A percentile compares a stretch with the other conserved stretches of the same genome.
Evolutionary conservation across 2,329 filamentous ascomycete species (phyloP).

Genomic region (Neonectria faginata): DNA sequence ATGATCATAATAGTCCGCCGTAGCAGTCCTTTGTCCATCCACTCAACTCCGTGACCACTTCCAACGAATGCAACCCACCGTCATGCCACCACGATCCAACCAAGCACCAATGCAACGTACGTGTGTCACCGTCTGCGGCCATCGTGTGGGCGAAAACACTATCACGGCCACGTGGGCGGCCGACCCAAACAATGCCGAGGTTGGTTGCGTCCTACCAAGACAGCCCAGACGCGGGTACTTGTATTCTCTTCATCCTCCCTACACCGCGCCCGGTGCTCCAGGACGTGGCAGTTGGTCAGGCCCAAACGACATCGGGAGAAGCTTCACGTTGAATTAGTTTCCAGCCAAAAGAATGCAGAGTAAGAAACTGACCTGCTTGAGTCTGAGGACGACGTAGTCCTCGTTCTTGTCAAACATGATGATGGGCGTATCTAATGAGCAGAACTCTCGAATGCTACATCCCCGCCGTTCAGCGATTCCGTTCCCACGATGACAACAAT

Average conservation of each 20-base stretch:
- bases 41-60: background rate
- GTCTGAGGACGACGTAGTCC: constrained; percentile 74
- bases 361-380: constrained; percentile 69
- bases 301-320: constrained; percentile 76
- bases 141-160: background rate
- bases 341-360: constrained; percentile 1
- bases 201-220: background rate
- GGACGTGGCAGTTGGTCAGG: constrained; percentile 67
- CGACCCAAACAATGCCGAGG: background rate
- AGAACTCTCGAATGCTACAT: constrained; percentile 80
- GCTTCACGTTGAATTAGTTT: constrained; percentile 54
- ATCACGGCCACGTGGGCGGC: constrained; percentile 3
- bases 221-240: background rate
- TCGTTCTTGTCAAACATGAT: constrained; percentile 93
- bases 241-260: background rate
- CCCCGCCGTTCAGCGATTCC: constrained; percentile 25
- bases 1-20: background rate
- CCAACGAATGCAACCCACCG: constrained; percentile 23
- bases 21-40: background rate
- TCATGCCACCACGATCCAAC: constrained; percentile 19
- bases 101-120: constrained; percentile 13
- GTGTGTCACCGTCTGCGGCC: background rate
- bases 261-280: constrained; percentile 19
- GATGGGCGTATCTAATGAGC: constrained; percentile 75
- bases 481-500: background rate